phyloP scores from a whole-genome alignment of 805 yeast genomes.

The Kluyveromyces nonfermentans region DNA sequence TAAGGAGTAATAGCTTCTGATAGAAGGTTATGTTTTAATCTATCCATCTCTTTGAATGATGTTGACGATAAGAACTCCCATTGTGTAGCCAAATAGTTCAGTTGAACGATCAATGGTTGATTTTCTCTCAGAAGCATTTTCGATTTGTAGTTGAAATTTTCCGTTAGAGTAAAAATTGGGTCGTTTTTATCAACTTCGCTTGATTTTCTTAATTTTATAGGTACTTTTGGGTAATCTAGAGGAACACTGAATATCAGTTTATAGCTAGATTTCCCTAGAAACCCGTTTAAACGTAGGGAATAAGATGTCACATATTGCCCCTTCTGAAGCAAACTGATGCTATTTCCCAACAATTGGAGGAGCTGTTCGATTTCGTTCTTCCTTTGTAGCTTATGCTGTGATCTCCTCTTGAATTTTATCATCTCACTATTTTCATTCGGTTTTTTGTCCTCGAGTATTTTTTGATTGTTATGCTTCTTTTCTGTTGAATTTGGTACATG shows the following conservation, averaged over 20 bases:
- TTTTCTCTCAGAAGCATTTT: slow-evolving; percentile 8
- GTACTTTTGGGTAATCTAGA: slow-evolving; percentile 17
- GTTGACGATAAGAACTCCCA: slow-evolving; percentile 8
- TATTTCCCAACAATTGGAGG: slow-evolving; percentile 10
- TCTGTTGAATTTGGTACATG: not conserved
- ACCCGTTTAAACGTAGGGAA: slow-evolving; percentile 8
- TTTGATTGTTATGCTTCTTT: not conserved
- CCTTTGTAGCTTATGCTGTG: slow-evolving; percentile 1
- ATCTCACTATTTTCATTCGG: not conserved
- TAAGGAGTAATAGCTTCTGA: slow-evolving; percentile 45
- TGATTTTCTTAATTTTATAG: slow-evolving; percentile 13
- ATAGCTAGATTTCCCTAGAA: slow-evolving; percentile 4
- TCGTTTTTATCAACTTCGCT: not conserved
- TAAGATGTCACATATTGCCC: slow-evolving; percentile 17
- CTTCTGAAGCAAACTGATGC: slow-evolving; percentile 14
- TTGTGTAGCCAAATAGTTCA: slow-evolving; percentile 19
- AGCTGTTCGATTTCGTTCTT: slow-evolving; percentile 16
- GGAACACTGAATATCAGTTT: slow-evolving; percentile 17
- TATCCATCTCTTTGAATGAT: slow-evolving; percentile 12
- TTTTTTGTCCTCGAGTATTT: not conserved
- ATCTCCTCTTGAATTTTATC: not conserved
- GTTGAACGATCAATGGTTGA: slow-evolving; percentile 15
- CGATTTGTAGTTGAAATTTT: slow-evolving; percentile 19
- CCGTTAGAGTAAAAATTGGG: slow-evolving; percentile 7
- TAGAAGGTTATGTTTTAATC: slow-evolving; percentile 11